These are phyloP conservation scores for Verticillium zaregamsianum DNA, from an alignment of 2,329 filamentous ascomycete species.

Conservation along the genomic window DNA sequence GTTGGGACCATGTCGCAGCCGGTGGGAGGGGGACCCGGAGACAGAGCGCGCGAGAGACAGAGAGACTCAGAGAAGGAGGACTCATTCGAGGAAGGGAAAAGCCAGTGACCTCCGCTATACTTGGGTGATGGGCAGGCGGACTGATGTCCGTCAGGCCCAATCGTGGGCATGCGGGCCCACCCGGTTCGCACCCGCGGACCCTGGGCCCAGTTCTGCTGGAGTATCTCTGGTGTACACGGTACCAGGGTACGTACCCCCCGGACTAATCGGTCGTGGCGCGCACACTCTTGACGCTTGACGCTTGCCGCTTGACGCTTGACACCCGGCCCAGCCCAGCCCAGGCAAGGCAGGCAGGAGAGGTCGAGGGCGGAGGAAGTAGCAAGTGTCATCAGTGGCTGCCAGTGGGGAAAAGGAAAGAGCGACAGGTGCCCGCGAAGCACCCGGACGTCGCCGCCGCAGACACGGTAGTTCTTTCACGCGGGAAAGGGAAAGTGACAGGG, in stretches of 20 bases:
- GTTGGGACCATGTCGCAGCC: not conserved
- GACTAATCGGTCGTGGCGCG: not conserved
- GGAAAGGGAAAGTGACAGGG: too few species aligned
- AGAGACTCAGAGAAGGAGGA: not conserved
- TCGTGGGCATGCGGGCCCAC: not conserved
- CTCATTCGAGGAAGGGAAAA: not conserved
- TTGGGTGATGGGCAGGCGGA: not conserved
- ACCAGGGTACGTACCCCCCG: not conserved
- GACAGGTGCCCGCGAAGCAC: not conserved
- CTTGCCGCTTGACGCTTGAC: conserved; percentile 4
- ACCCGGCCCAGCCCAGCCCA: not conserved
- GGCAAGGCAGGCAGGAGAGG: not conserved
- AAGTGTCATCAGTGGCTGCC: not conserved
- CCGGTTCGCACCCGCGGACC: not conserved
- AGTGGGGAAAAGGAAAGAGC: not conserved
- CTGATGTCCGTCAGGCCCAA: not conserved
- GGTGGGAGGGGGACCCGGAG: not conserved
- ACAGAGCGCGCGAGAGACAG: not conserved
- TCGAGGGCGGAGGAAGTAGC: not conserved
- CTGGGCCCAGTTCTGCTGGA: not conserved
- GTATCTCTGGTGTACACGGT: not conserved
- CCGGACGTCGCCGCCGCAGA: not conserved
- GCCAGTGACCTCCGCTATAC: not conserved
- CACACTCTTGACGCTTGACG: conserved; percentile 10
- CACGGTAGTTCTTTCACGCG: not conserved